These are phyloP conservation scores for Scheffersomyces parashehatae DNA, from an alignment of 1,139 yeast species.

Conservation along the genomic window DNA sequence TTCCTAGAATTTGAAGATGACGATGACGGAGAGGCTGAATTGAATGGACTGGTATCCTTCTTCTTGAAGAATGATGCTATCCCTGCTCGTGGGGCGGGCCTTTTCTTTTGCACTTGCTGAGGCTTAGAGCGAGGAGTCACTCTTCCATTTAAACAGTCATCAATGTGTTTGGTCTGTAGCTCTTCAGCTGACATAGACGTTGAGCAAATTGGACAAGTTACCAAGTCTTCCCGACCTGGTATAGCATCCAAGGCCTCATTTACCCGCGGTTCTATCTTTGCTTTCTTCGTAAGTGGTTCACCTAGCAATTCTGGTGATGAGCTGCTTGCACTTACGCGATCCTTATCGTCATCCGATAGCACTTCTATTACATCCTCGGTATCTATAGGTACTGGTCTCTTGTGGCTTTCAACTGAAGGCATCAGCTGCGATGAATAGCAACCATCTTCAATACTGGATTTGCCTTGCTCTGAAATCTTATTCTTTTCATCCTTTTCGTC, in stretches of 20 bases:
- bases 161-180: constrained; percentile 70
- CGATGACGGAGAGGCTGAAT: neutral
- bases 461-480: neutral
- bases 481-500: neutral
- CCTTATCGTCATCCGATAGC: neutral
- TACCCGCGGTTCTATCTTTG: constrained; percentile 6
- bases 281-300: constrained; percentile 7
- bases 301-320: constrained; percentile 1
- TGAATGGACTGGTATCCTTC: neutral
- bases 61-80: constrained; percentile 40
- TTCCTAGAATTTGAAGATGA: neutral
- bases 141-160: constrained; percentile 54
- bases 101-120: constrained; percentile 3
- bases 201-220: constrained; percentile 72
- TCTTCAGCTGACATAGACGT: constrained; percentile 54
- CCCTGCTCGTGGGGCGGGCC: constrained; percentile 11
- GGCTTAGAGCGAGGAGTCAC: constrained; percentile 5
- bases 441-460: neutral
- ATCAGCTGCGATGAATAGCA: too few relatives aligned
- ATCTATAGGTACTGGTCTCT: neutral
- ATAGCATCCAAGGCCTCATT: constrained; percentile 6
- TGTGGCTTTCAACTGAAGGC: neutral
- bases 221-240: constrained; percentile 28
- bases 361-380: constrained; percentile 1
- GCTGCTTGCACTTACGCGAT: neutral